A percentile compares a stretch with the other conserved stretches of the same genome.
phyloP scores from a whole-genome alignment of 257 asterid species.

The Plantago ovata region DNA sequence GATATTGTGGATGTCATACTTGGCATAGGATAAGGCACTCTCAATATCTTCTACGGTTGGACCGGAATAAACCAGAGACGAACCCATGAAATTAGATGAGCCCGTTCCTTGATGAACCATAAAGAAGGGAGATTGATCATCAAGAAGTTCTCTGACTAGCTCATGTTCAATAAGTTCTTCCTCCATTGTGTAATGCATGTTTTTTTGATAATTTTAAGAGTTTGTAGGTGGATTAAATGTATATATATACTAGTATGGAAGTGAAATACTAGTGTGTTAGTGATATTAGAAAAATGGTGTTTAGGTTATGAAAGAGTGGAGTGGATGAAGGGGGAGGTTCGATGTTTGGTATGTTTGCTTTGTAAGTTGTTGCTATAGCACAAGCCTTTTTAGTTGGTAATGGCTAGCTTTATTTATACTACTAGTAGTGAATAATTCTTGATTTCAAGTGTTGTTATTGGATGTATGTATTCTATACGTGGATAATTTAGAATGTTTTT shows the following conservation, averaged over 20 bases:
- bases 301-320: slow-evolving; percentile 51
- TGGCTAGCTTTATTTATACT: slow-evolving; percentile 35
- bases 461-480: slow-evolving; percentile 3
- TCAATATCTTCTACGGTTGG: slow-evolving; percentile 32
- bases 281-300: slow-evolving; percentile 11
- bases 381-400: slow-evolving; percentile 45
- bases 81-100: slow-evolving; percentile 9
- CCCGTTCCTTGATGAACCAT: slow-evolving; percentile 18
- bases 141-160: slow-evolving; percentile 48
- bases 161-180: slow-evolving; percentile 52
- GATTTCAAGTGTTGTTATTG: background rate
- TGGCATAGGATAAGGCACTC: slow-evolving; percentile 25
- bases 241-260: slow-evolving; percentile 5
- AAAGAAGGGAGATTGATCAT: slow-evolving; percentile 45
- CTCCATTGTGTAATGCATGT: slow-evolving; percentile 32
- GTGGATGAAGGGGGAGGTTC: slow-evolving; percentile 59
- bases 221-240: slow-evolving; percentile 10
- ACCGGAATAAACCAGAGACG: slow-evolving; percentile 20
- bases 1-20: slow-evolving; percentile 18
- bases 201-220: slow-evolving; percentile 6
- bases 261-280: slow-evolving; percentile 2
- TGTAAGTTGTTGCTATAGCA: slow-evolving; percentile 20
- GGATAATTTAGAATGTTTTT: background rate
- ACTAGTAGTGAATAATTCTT: slow-evolving; percentile 5
- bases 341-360: slow-evolving; percentile 24